phyloP scores from a whole-genome alignment of 2,329 filamentous ascomycete genomes.

The Diplodia intermedia region DNA sequence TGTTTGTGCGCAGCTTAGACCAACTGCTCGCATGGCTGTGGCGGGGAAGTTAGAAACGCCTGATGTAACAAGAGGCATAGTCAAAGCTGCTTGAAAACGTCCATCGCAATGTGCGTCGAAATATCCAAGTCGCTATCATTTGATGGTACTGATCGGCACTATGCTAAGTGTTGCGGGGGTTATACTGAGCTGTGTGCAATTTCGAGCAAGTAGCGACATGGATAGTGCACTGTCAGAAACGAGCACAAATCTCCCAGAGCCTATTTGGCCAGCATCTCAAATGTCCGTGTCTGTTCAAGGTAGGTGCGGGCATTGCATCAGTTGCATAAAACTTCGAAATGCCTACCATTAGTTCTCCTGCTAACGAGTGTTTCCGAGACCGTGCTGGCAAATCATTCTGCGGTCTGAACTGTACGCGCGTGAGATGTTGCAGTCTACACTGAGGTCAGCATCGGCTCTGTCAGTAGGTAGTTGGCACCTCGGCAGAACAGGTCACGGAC shows the following conservation, averaged over 20 bases:
- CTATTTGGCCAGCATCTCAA: background rate
- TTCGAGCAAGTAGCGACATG: background rate
- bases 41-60: background rate
- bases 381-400: background rate
- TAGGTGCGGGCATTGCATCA: background rate
- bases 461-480: background rate
- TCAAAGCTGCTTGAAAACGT: background rate
- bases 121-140: background rate
- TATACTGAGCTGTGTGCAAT: background rate
- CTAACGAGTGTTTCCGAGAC: background rate
- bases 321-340: background rate
- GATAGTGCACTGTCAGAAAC: background rate
- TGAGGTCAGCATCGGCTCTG: background rate
- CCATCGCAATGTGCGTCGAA: conserved; percentile 15
- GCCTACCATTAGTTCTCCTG: background rate
- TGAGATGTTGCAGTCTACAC: no score
- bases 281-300: background rate
- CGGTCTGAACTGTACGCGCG: background rate
- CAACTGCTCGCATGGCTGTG: background rate
- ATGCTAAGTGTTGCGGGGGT: background rate
- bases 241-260: background rate
- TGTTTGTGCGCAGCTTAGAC: background rate
- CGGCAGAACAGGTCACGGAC: no score
- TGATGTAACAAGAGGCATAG: conserved; percentile 18
- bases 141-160: background rate